phyloP scores from a whole-genome alignment of 2,329 filamentous ascomycete species.

The Ophiocordyceps robertsii region DNA sequence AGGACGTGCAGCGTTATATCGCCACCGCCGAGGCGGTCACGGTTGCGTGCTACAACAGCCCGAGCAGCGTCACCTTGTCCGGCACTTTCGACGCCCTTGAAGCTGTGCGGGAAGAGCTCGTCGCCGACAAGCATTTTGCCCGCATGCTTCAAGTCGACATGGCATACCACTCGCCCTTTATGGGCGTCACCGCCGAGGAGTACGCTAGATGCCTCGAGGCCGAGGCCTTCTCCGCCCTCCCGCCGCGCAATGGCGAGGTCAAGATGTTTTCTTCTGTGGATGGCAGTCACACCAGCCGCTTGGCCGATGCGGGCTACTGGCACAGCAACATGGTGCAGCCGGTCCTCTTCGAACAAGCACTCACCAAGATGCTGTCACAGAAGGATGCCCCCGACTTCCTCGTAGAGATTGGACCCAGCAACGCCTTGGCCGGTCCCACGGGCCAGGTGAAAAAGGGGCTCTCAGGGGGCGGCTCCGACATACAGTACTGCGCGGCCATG shows the following conservation, averaged over 20 bases:
- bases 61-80: constrained; percentile 24
- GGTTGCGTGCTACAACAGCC: constrained; percentile 26
- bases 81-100: constrained; percentile 8
- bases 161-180: constrained; percentile 1
- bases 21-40: constrained; percentile 7
- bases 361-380: neutral
- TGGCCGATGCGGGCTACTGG: too few species aligned
- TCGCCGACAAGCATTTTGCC: constrained; percentile 7
- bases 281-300: neutral
- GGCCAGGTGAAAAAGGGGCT: too few species aligned
- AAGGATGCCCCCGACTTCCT: neutral
- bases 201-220: constrained; percentile 2
- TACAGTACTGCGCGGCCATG: constrained; percentile 7
- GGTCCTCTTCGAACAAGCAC: constrained; percentile 5
- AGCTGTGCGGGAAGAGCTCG: neutral
- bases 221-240: neutral
- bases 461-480: constrained; percentile 1
- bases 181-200: neutral
- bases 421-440: constrained; percentile 13
- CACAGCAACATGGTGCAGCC: constrained; percentile 5
- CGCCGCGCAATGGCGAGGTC: too few species aligned
- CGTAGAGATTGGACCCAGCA: constrained; percentile 12
- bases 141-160: constrained; percentile 3
- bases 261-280: constrained; percentile 3
- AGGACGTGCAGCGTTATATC: too few species aligned